Base-by-base conservation (phyloP, 371 early-diverging fungal genomes). In the Catenaria anguillulae region DNA sequence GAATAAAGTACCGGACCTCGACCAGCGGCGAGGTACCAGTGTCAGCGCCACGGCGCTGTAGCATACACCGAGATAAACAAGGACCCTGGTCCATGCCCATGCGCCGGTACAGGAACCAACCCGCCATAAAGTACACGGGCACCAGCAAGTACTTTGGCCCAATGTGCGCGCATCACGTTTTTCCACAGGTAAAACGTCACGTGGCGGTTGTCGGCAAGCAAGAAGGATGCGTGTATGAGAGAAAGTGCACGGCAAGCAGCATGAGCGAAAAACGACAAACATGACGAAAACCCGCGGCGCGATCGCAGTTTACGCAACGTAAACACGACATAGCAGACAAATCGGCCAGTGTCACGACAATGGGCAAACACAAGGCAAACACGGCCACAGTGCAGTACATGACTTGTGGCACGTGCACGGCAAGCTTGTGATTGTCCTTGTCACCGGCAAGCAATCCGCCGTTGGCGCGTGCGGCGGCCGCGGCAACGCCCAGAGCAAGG, bases 111-210 rank as follows among this genome's bases (percentile, higher is more conserved):
- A 71, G 66, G 24, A 78, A 64, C 67, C 74, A 77, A 0, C 68
- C 69, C 21, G 81, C 69, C 3, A 76, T 33, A 19, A 82, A 58
- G 67, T 95, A 94, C 0, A 62, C 67, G 0, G 92, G 92, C 0
- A 85, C 67, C 4, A 84, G 66, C 1, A 75, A 60, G 66, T 89
- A 92, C 29, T 82, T 75, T 2, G 76, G 64, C 3, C 64, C 73
- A 65, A 63, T 85, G 80, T 17, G 76, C 66, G 0, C 79, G 77
- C 61, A 82, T 89, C 0, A 90, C 60, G 45, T 84, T 76, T 65
- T 82, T 85, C 93, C 95, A 95, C 29, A 97, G 62, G 69, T 97
- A 97, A 69, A 97, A 97, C 17, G 89, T 83, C 60, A 85, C 92
- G 76, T 97, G 97, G 42, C 96, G 80, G 69, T 97, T 97, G 67